phyloP scores from a whole-genome alignment of 371 early-diverging fungal species.

The Paraphysoderma sedebokerense region DNA sequence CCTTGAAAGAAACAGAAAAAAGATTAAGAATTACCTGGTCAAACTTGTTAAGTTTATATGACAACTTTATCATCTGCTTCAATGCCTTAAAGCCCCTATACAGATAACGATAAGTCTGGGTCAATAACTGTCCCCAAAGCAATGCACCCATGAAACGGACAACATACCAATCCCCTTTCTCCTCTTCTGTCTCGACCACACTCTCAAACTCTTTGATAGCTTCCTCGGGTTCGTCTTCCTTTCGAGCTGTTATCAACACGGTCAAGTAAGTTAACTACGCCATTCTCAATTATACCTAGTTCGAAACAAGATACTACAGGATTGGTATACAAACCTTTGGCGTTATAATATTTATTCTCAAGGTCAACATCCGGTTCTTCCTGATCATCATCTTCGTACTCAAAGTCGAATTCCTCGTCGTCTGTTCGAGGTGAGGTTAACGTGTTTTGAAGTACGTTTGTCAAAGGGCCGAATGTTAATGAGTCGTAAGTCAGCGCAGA shows the following conservation, averaged over 20 bases:
- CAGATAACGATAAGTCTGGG: not conserved
- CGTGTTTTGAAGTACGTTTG: too few relatives aligned
- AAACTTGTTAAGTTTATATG: slow-evolving; percentile 42
- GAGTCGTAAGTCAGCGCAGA: too few relatives aligned
- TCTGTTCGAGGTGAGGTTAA: too few relatives aligned
- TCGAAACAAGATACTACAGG: not conserved
- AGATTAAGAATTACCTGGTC: slow-evolving; percentile 30
- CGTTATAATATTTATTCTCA: slow-evolving; percentile 90
- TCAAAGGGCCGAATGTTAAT: too few relatives aligned
- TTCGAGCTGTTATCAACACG: slow-evolving; percentile 22
- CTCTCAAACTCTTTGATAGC: slow-evolving; percentile 65
- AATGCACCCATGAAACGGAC: not conserved
- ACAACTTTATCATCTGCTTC: slow-evolving; percentile 84
- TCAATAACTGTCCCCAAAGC: not conserved
- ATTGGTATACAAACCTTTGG: slow-evolving; percentile 50
- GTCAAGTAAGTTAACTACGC: not conserved
- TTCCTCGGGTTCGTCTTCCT: slow-evolving; percentile 62
- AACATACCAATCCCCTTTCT: slow-evolving; percentile 64
- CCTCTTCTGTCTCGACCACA: slow-evolving; percentile 64
- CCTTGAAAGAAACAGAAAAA: not conserved
- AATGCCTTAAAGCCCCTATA: slow-evolving; percentile 84
- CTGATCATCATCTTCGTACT: slow-evolving; percentile 67
- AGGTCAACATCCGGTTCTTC: slow-evolving; percentile 72
- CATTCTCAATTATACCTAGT: not conserved
- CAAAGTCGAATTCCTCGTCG: slow-evolving; percentile 60